Percentiles rank a stretch among this genome's conserved stretches.
These are phyloP conservation scores for Cystobasidium ongulense DNA, from an alignment of 768 basidiomycete genomes.

Conservation along the genomic window DNA sequence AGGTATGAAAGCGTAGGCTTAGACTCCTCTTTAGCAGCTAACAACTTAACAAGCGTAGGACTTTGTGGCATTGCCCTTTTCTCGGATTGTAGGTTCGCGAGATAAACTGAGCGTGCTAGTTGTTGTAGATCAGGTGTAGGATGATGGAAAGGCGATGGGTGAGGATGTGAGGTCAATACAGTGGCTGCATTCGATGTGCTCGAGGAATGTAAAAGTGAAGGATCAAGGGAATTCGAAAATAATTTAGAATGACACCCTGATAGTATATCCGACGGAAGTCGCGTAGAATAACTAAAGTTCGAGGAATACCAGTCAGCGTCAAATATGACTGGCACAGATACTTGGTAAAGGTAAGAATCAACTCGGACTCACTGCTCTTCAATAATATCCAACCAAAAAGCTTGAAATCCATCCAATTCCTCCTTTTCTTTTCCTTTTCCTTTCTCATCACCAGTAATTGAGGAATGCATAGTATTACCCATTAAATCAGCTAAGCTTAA, in stretches of 20 bases:
- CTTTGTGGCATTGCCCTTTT: background rate
- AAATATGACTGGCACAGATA: background rate
- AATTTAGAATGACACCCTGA: conserved; percentile 14
- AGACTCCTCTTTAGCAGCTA: background rate
- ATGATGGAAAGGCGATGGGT: conserved; percentile 10
- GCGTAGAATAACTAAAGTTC: background rate
- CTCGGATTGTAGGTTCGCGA: background rate
- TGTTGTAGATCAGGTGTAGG: conserved; percentile 11
- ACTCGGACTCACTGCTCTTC: conserved; percentile 17
- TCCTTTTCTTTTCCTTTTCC: background rate
- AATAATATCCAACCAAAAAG: background rate
- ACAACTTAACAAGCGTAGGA: conserved; percentile 1
- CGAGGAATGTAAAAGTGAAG: background rate
- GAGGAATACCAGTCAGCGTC: background rate
- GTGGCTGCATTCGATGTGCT: background rate
- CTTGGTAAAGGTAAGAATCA: background rate
- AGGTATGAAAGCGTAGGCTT: background rate
- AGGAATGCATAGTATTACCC: background rate
- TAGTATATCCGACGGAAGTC: conserved; percentile 8
- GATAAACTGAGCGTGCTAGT: background rate
- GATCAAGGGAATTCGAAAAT: conserved; percentile 9
- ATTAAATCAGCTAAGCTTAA: conserved; percentile 4
- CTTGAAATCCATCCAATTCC: conserved; percentile 12
- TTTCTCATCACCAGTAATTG: background rate
- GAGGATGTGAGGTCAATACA: background rate